Percentiles rank a stretch among this genome's conserved stretches.
Conservation (phyloP, 345 rosid genomes). For the Atalantia buxifolia region DNA sequence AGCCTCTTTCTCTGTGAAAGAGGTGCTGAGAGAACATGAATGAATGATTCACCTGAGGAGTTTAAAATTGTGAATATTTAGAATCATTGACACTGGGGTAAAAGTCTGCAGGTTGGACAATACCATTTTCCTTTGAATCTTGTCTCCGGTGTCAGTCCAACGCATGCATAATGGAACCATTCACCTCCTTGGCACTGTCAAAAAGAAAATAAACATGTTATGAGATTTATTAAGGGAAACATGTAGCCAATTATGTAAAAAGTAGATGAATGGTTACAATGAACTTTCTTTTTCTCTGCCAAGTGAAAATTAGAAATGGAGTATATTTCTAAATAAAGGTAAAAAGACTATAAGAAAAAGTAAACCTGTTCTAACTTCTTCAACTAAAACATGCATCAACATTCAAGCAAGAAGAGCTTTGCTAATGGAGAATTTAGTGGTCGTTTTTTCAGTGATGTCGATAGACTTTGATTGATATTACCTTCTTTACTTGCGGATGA, state of each 20-base stretch:
- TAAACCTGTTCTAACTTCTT: background rate
- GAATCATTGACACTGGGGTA: conserved; percentile 49
- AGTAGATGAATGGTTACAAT: background rate
- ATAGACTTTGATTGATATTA: background rate
- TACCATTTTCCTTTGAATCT: conserved; percentile 99
- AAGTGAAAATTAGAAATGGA: background rate
- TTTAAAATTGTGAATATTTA: background rate
- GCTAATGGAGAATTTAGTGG: background rate
- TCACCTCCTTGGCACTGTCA: conserved; percentile 98
- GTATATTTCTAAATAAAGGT: background rate
- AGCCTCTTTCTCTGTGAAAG: background rate
- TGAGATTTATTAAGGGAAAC: background rate
- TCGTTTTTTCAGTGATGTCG: background rate
- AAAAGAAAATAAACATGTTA: conserved; percentile 2
- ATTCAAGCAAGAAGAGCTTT: background rate
- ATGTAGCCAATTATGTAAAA: background rate
- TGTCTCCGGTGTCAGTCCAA: conserved; percentile 94
- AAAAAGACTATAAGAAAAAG: background rate
- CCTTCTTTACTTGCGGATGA: background rate
- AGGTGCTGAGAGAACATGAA: background rate
- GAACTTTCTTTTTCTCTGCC: background rate
- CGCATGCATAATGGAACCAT: conserved; percentile 98
- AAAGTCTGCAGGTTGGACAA: conserved; percentile 86
- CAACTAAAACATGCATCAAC: background rate
- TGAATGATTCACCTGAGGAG: background rate